Conservation (phyloP, 2,329 filamentous ascomycete genomes). For the Alternaria novae-zelandiae region DNA sequence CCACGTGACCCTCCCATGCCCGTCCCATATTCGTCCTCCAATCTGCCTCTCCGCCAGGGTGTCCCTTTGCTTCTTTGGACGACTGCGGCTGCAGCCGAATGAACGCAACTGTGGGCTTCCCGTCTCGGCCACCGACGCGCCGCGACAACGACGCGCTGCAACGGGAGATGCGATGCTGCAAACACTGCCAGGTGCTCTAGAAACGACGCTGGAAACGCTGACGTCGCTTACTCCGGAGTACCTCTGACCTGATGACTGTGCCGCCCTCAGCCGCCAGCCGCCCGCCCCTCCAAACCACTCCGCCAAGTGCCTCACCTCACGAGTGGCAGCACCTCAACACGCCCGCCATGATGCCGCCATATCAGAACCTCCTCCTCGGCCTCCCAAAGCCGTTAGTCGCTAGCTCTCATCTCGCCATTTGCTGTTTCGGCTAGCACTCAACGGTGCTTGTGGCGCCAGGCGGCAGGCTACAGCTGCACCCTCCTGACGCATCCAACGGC, state of each 20-base stretch:
- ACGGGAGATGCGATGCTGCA: not conserved
- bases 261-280: not conserved
- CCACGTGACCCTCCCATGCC: conserved; percentile 1
- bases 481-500: conserved; percentile 13
- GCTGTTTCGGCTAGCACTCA: conserved; percentile 13
- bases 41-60: not conserved
- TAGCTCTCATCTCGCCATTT: not conserved
- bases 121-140: conserved; percentile 4
- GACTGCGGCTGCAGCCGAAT: conserved; percentile 8
- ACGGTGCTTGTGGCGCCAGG: conserved; percentile 13
- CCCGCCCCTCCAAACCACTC: not conserved
- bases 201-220: not conserved
- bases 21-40: not conserved
- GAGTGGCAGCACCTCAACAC: not conserved
- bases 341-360: not conserved
- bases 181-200: not conserved
- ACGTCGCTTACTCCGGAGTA: not conserved
- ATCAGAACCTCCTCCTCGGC: not conserved
- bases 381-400: not conserved
- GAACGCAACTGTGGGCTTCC: conserved; percentile 13
- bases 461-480: conserved; percentile 7
- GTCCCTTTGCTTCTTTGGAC: conserved; percentile 5
- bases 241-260: not conserved
- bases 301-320: not conserved
- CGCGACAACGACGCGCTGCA: conserved; percentile 1